Evolutionary conservation across 306 rosid genomes (phyloP), one percentile per base, ranked within the genome.

Genomic region (Neltuma alba): DNA sequence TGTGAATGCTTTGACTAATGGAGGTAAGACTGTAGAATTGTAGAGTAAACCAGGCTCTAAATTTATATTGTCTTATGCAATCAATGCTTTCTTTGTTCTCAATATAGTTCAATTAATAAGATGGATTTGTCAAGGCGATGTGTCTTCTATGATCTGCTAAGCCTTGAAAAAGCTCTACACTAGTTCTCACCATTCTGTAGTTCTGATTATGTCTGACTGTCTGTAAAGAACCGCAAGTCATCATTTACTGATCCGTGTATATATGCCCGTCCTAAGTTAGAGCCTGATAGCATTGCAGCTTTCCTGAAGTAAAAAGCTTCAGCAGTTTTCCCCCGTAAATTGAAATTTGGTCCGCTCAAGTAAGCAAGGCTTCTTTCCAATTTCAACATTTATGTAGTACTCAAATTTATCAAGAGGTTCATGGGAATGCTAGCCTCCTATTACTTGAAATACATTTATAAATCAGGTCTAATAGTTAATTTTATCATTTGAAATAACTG

Each of bases 1-100:
- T 37, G 95, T 92, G 79, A 94, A 89, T 83, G 88, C 95, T 79
- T 84, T 94, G 86, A 86, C 89, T 52, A 88, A 80, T 70, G 81
- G 77, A 84, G 97, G 99, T 94, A 91, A 40, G 88, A 25, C 33
- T 66, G 36, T 23, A 7, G 70, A 72, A 50, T 50, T 57, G 16
- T 67, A 21, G 72, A 73, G 70, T 33, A 62, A 68, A 81, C 48
- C 74, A 44, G 80, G 82, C 20, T 75, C 30, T 66, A 66, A 48
- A 36, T 77, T 27, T 76, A 12, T 21, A 58, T 82, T 71, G 55
- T 48, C 21, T 75, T 28, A 31, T 40, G 45, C 36, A 38, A 42
- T 50, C 77, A 58, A 58, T 28, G 34, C 42, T 44, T 52, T 54
- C 76, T 20, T 20, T 25, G 71, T 70, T 25, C 70, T 74, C 57